Percentiles rank a stretch among this genome's conserved stretches.
These are phyloP conservation scores for Solanum hybrid DNA, from an alignment of 305 asterid genomes.

Conservation along the genomic window DNA sequence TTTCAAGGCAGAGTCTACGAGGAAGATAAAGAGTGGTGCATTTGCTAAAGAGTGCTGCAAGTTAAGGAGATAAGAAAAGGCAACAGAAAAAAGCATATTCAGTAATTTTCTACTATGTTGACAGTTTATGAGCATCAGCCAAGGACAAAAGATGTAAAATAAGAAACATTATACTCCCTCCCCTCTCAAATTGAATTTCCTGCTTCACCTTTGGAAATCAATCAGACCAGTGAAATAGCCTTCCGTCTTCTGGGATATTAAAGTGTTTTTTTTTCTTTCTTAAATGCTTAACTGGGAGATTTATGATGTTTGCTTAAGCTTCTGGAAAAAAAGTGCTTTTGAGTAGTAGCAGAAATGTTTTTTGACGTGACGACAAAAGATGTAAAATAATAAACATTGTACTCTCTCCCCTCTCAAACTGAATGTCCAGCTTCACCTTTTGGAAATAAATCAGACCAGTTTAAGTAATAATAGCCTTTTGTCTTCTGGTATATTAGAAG, in stretches of 20 bases:
- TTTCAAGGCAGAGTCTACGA: background rate
- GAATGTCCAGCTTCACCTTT: background rate
- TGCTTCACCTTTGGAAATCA: background rate
- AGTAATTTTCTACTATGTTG: background rate
- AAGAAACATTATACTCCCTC: background rate
- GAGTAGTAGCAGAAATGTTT: background rate
- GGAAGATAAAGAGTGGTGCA: background rate
- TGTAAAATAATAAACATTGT: background rate
- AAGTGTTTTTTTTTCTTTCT: background rate
- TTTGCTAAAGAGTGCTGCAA: background rate
- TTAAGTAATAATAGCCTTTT: background rate
- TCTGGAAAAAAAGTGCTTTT: background rate
- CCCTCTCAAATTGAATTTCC: background rate
- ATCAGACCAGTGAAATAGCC: background rate
- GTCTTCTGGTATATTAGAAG: background rate
- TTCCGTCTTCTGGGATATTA: background rate
- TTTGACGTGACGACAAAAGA: background rate
- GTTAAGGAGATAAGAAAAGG: background rate
- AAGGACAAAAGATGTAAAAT: background rate
- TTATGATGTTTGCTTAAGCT: background rate
- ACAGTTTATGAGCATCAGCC: background rate
- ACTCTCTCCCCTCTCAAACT: background rate
- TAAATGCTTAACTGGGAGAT: background rate
- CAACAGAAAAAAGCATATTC: background rate
- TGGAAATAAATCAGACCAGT: background rate